Evolutionary conservation across 108 stramenopile species (phyloP).

Genomic region (Cyclotella choctawhatcheeana): DNA sequence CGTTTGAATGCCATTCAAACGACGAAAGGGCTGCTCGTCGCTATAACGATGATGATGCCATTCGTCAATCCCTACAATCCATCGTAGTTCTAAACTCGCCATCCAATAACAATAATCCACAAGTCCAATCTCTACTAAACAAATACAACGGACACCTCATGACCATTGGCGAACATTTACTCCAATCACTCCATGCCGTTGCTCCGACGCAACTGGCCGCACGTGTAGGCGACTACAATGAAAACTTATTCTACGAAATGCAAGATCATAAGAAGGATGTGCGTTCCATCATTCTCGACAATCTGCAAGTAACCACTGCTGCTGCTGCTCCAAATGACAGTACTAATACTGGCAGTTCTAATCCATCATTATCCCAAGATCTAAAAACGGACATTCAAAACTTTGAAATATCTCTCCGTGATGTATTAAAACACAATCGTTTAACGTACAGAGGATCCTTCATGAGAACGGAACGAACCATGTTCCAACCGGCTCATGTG

Average conservation of each 20-base stretch:
- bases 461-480: slow-evolving; percentile 56
- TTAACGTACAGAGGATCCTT: slow-evolving; percentile 56
- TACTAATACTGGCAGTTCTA: too few relatives aligned
- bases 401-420: slow-evolving; percentile 32
- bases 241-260: slow-evolving; percentile 65
- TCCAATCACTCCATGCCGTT: slow-evolving; percentile 25
- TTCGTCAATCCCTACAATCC: not conserved
- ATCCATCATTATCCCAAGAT: not conserved
- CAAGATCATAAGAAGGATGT: slow-evolving; percentile 36
- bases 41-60: too few relatives aligned
- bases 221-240: slow-evolving; percentile 67
- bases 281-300: not conserved
- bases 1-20: too few relatives aligned
- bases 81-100: slow-evolving; percentile 8
- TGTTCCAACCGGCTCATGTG: slow-evolving; percentile 77
- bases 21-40: too few relatives aligned
- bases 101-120: slow-evolving; percentile 17
- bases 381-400: slow-evolving; percentile 27
- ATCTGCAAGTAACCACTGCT: not conserved
- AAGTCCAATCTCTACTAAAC: slow-evolving; percentile 25
- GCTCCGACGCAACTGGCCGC: slow-evolving; percentile 55
- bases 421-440: slow-evolving; percentile 19
- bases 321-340: too few relatives aligned
- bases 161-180: slow-evolving; percentile 30
- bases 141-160: slow-evolving; percentile 30